phyloP scores from a whole-genome alignment of 208 protist genomes.

The Crithidia acanthocephali region DNA sequence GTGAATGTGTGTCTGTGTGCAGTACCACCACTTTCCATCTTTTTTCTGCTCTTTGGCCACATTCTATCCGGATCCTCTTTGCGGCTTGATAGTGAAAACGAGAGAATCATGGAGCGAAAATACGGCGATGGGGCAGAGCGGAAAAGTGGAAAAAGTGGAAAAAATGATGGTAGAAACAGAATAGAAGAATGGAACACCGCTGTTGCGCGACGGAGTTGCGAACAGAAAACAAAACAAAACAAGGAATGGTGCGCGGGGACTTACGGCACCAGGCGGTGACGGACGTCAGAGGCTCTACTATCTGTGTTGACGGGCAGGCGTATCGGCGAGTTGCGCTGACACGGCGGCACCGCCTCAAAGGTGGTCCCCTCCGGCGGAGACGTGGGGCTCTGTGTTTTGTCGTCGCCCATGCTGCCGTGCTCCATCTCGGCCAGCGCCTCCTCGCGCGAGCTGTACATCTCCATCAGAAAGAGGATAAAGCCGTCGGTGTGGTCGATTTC shows the following conservation, averaged over 20 bases:
- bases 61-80: too few species aligned
- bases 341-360: constrained; percentile 19
- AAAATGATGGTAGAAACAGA: background rate
- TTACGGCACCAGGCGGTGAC: constrained; percentile 17
- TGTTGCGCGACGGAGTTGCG: background rate
- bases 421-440: constrained; percentile 28
- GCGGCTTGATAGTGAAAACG: too few species aligned
- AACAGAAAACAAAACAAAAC: constrained; percentile 11
- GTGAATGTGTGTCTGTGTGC: constrained; percentile 3
- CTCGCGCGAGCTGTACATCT: constrained; percentile 81
- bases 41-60: background rate
- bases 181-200: too few species aligned
- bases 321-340: constrained; percentile 49
- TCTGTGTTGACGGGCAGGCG: constrained; percentile 49
- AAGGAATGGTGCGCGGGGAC: background rate
- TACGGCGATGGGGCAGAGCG: background rate
- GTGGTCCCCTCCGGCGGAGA: constrained; percentile 7
- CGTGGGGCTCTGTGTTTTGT: constrained; percentile 12
- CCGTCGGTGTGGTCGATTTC: constrained; percentile 64
- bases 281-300: constrained; percentile 14
- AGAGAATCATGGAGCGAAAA: too few species aligned
- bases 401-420: constrained; percentile 1
- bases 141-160: background rate
- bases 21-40: background rate
- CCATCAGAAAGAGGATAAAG: constrained; percentile 80